These are phyloP conservation scores for Coemansia sp. DNA, from an alignment of 371 early-diverging fungal species.

Conservation along the genomic window DNA sequence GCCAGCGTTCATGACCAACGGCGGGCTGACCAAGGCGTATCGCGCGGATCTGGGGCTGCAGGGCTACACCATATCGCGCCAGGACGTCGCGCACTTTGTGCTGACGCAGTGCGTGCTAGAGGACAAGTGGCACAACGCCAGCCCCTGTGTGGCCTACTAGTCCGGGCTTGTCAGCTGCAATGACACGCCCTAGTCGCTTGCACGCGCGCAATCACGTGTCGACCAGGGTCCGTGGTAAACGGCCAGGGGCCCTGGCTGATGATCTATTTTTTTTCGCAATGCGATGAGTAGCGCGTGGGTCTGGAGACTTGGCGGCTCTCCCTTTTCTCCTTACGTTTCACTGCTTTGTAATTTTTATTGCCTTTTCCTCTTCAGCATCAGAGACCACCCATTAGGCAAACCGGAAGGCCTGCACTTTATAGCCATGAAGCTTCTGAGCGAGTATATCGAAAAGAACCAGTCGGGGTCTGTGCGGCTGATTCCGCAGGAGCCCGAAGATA, in stretches of 20 bases:
- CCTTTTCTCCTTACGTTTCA: background rate
- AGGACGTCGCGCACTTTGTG: constrained; percentile 53
- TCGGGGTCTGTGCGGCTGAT: constrained; percentile 51
- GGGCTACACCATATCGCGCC: constrained; percentile 51
- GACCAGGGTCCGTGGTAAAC: background rate
- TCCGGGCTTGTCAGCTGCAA: no score
- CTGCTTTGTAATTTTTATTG: background rate
- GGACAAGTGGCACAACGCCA: constrained; percentile 40
- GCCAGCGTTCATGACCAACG: constrained; percentile 51
- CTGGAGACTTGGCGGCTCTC: background rate
- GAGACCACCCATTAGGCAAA: no score
- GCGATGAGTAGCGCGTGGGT: background rate
- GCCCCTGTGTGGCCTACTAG: constrained; percentile 49
- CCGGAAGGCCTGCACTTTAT: no score
- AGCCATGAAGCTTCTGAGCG: constrained; percentile 41
- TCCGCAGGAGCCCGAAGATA: constrained; percentile 94
- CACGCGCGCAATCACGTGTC: background rate
- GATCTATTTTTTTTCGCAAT: background rate
- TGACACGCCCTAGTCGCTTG: no score
- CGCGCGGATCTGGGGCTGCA: constrained; percentile 25
- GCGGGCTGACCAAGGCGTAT: constrained; percentile 37
- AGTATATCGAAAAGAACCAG: constrained; percentile 47
- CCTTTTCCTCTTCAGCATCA: no score
- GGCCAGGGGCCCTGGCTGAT: constrained; percentile 1
- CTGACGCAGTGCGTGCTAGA: constrained; percentile 48